Percentiles rank a stretch among this genome's conserved stretches.
These are phyloP conservation scores for Cutaneotrichosporon arboriforme DNA, from an alignment of 1,284 basidiomycete genomes.

Conservation along the genomic window DNA sequence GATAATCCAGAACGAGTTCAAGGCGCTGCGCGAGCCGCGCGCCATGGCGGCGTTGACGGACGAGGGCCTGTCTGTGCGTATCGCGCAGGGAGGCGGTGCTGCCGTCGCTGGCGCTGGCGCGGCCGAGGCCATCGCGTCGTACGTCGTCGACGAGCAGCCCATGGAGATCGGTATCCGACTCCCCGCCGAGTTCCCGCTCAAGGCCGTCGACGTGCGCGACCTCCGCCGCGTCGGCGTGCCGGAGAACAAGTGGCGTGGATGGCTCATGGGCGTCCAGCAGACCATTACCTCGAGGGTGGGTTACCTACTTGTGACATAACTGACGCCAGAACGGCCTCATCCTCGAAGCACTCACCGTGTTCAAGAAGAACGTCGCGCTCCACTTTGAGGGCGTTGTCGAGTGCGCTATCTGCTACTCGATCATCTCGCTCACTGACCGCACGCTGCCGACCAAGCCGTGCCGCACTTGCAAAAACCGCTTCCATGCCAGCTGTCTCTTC, in stretches of 20 bases:
- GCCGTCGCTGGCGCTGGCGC: conserved; percentile 57
- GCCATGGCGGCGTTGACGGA: conserved; percentile 64
- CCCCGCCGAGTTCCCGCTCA: conserved; percentile 86
- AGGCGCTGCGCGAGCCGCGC: conserved; percentile 64
- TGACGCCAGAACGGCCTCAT: conserved; percentile 74
- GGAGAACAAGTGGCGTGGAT: conserved; percentile 86
- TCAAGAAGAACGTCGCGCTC: conserved; percentile 86
- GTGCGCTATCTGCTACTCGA: conserved; percentile 93
- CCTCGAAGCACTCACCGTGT: conserved; percentile 82
- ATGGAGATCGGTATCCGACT: conserved; percentile 86
- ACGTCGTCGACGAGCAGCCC: conserved; percentile 87
- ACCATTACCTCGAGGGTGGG: conserved; percentile 77
- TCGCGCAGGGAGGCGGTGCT: conserved; percentile 62
- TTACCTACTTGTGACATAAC: conserved; percentile 1
- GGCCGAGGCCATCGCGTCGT: conserved; percentile 53
- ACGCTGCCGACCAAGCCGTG: conserved; percentile 87
- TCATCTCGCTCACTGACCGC: conserved; percentile 86
- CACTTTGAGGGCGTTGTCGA: conserved; percentile 92
- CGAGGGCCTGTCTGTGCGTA: conserved; percentile 76
- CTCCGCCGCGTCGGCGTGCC: conserved; percentile 79
- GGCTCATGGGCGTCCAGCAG: conserved; percentile 90
- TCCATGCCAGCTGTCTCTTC: conserved; percentile 88
- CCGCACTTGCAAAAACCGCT: conserved; percentile 89
- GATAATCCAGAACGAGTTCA: conserved; percentile 76
- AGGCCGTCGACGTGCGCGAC: conserved; percentile 81